These are phyloP conservation scores for Termitomyces sp. DNA, from an alignment of 768 basidiomycete genomes.

Conservation along the genomic window DNA sequence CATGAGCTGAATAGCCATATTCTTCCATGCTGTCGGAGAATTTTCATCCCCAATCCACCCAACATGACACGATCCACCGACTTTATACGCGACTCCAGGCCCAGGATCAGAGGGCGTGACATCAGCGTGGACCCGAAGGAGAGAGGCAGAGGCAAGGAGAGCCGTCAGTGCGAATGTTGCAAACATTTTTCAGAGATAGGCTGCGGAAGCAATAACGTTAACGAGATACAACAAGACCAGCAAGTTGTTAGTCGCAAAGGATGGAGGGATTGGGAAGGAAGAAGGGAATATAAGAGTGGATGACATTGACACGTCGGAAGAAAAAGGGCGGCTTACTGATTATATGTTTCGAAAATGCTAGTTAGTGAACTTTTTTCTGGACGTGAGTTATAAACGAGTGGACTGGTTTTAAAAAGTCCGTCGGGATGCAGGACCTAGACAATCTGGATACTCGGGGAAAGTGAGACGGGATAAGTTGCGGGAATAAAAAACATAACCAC, in stretches of 20 bases:
- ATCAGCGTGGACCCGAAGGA: conserved; percentile 40
- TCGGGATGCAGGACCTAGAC: not conserved
- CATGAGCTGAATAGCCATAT: conserved; percentile 76
- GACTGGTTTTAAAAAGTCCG: conserved; percentile 10
- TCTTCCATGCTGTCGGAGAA: conserved; percentile 56
- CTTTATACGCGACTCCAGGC: conserved; percentile 52
- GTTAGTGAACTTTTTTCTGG: not conserved
- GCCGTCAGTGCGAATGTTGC: conserved; percentile 28
- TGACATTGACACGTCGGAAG: conserved; percentile 4
- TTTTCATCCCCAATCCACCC: conserved; percentile 51
- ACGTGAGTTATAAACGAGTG: conserved; percentile 2
- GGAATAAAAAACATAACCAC: conserved; percentile 10
- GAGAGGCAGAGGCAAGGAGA: conserved; percentile 29
- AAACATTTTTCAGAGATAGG: conserved; percentile 26
- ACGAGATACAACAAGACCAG: conserved; percentile 6
- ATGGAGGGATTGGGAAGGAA: not conserved
- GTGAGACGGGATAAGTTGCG: not conserved
- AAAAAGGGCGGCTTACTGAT: not conserved
- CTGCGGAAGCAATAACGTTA: not conserved
- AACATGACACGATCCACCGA: conserved; percentile 50
- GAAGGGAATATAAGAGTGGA: not conserved
- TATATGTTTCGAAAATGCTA: not conserved
- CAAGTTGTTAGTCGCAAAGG: conserved; percentile 6
- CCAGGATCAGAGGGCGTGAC: conserved; percentile 54
- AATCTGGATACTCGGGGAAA: not conserved